Evolutionary conservation across 495 filamentous ascomycete species (phyloP), one percentile per base, ranked within the genome.

Genomic region (Chaetomium tenue): DNA sequence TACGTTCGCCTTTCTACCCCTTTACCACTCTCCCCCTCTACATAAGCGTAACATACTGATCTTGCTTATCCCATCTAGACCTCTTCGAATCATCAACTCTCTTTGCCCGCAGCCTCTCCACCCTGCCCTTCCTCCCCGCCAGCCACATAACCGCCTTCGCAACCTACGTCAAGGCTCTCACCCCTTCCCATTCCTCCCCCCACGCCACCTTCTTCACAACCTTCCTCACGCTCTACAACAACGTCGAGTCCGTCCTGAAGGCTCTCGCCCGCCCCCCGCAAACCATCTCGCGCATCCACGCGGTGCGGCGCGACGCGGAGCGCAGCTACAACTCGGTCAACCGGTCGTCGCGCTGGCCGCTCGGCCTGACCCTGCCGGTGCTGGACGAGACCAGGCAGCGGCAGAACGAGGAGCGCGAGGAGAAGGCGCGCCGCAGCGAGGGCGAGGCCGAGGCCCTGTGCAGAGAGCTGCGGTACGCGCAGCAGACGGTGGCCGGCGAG

Each of bases 401-500:
- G 53, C 82, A 91, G 52, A 88, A 90, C 69, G 86, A 90, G 48
- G 93, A 96, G 39, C 87, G 89, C 37, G 87, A 89, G 69, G 85
- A 90, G 57, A 91, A 89, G 70, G 88, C 89, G 28, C 81, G 81
- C 52, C 83, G 85, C 26, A 82, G 81, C 16, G 82, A 88, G 65
- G 73, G 79, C 20, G 90, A 97, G 68, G 77, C 89, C 11, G 80
- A 85, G 40, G 81, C 79, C 26, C 72, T 96, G 20, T 87, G 88
- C 0, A 84, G 84, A 54, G 95, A 99, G 71, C 75, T 99, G 22
- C 78, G 90, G 40, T 97, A 95, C 72, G 97, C 92, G 57, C 93
- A 97, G 76, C 90, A 93, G 74, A 91, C 93, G 12, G 93, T 97
- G 7, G 93, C 95, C 15, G 81, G 86, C 9, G 95, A 99, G 74